phyloP scores from a whole-genome alignment of 2,329 filamentous ascomycete species.

The Cercospora sesami region DNA sequence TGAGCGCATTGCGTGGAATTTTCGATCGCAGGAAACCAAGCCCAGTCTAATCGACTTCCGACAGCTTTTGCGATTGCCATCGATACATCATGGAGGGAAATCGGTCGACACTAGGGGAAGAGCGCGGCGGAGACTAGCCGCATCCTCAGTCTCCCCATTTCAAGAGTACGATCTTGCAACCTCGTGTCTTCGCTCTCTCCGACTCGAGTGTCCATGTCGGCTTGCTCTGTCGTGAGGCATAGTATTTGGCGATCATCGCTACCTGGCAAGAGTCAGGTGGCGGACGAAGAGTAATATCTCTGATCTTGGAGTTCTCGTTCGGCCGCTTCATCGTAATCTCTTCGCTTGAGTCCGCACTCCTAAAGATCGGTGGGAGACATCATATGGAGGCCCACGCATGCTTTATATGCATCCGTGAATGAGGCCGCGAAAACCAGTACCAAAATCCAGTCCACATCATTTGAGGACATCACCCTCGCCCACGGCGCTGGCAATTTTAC shows the following conservation, averaged over 20 bases:
- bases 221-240: background rate
- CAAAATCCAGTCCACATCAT: background rate
- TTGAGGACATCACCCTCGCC: constrained; percentile 13
- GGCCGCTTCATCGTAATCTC: background rate
- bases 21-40: background rate
- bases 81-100: background rate
- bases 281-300: background rate
- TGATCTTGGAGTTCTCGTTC: background rate
- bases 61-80: background rate
- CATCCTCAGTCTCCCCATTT: background rate
- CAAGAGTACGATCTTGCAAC: background rate
- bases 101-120: background rate
- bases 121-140: background rate
- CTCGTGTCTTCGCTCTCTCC: background rate
- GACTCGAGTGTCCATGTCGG: background rate
- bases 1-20: too few relatives aligned
- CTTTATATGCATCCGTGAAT: background rate
- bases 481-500: background rate
- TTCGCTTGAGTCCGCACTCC: background rate
- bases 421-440: background rate
- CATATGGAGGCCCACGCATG: background rate
- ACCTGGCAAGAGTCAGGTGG: background rate
- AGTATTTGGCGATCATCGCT: background rate
- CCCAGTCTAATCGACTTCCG: background rate
- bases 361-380: background rate